These are phyloP conservation scores for Cytospora piceae DNA, from an alignment of 2,329 filamentous ascomycete species.

Conservation along the genomic window DNA sequence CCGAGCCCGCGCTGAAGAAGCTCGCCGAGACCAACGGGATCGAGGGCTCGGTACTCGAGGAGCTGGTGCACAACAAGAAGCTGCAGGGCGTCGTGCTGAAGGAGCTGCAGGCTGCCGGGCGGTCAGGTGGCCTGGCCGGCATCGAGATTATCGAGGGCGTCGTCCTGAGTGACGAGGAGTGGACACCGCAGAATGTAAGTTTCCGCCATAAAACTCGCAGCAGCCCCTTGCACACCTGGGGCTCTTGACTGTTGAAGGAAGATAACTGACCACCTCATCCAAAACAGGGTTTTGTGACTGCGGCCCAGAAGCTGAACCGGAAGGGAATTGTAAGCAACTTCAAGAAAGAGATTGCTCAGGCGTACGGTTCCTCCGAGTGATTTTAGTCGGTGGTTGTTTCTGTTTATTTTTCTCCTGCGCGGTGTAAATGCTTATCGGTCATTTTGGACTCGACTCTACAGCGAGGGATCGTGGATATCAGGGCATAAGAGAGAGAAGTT, in stretches of 20 bases:
- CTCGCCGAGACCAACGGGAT: slow-evolving; percentile 49
- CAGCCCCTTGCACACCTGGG: background rate
- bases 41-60: slow-evolving; percentile 61
- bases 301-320: slow-evolving; percentile 74
- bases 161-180: slow-evolving; percentile 73
- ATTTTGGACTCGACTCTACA: background rate
- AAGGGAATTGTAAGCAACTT: slow-evolving; percentile 67
- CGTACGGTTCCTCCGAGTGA: slow-evolving; percentile 51
- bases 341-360: slow-evolving; percentile 63
- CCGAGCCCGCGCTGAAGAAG: slow-evolving; percentile 59
- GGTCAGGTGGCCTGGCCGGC: slow-evolving; percentile 63
- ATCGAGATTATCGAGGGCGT: slow-evolving; percentile 75
- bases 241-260: too few relatives aligned
- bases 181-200: slow-evolving; percentile 75
- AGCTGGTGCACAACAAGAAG: slow-evolving; percentile 70
- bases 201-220: background rate
- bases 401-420: background rate
- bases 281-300: slow-evolving; percentile 63
- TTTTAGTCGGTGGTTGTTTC: background rate
- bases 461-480: background rate
- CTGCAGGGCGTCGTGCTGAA: slow-evolving; percentile 65
- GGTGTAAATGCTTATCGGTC: slow-evolving; percentile 15
- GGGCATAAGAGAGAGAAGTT: background rate
- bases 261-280: slow-evolving; percentile 35
- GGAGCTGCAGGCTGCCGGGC: slow-evolving; percentile 65